Conservation (phyloP, 2,329 filamentous ascomycete genomes). For the Cladosporium velox region DNA sequence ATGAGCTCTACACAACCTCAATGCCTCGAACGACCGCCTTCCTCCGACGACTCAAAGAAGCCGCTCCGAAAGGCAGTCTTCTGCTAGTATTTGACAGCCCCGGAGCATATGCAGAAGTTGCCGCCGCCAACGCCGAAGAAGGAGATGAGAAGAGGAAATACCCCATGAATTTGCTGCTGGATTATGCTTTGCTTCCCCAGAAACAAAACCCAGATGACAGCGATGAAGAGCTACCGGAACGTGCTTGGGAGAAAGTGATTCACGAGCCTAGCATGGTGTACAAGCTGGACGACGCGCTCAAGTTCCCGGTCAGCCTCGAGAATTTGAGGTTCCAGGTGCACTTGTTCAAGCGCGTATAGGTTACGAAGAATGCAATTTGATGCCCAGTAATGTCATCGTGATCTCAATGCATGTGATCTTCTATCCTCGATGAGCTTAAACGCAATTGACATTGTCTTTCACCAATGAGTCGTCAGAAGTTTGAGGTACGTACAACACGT, state of each 20-base stretch:
- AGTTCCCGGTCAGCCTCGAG: constrained; percentile 83
- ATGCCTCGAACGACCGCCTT: constrained; percentile 75
- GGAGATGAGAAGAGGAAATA: constrained; percentile 63
- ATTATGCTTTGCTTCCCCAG: constrained; percentile 68
- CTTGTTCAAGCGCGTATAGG: constrained; percentile 58
- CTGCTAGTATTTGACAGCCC: constrained; percentile 90
- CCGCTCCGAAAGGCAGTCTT: constrained; percentile 61
- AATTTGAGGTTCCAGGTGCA: constrained; percentile 96
- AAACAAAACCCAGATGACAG: constrained; percentile 28
- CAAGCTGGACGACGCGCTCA: constrained; percentile 62
- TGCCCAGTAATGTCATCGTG: neutral
- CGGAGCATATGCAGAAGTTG: constrained; percentile 85
- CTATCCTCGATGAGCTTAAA: too few relatives aligned
- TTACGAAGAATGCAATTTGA: neutral
- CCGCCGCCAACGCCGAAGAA: constrained; percentile 44
- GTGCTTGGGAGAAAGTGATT: constrained; percentile 72
- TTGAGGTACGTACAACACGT: neutral
- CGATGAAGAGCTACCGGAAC: constrained; percentile 3
- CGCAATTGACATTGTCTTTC: neutral
- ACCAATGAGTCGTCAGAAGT: neutral
- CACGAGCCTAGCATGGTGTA: constrained; percentile 84
- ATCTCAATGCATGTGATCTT: too few relatives aligned
- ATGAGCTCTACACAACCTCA: constrained; percentile 84
- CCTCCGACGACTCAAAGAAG: constrained; percentile 66
- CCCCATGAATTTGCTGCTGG: constrained; percentile 90